Evolutionary conservation across 2,329 filamentous ascomycete genomes (phyloP).

Genomic region (Ophiostoma ulmi): DNA sequence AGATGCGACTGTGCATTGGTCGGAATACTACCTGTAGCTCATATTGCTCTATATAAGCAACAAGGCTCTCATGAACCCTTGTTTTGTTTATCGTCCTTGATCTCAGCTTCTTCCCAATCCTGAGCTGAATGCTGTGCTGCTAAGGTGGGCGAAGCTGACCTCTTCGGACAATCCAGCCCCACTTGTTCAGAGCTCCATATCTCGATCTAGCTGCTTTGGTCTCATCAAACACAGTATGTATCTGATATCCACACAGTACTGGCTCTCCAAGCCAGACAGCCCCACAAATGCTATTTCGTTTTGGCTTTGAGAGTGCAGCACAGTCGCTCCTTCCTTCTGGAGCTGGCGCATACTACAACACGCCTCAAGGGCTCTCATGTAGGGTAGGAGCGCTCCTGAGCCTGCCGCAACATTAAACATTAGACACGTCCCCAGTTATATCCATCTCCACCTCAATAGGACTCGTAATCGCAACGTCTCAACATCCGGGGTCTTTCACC

Average conservation of each 20-base stretch:
- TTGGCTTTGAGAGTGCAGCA: background rate
- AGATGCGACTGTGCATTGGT: background rate
- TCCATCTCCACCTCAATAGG: slow-evolving; percentile 8
- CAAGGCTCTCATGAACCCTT: background rate
- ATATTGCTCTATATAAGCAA: background rate
- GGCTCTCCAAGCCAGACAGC: background rate
- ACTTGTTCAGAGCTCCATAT: background rate
- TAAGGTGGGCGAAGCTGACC: background rate
- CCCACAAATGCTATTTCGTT: slow-evolving; percentile 9
- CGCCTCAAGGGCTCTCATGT: too few relatives aligned
- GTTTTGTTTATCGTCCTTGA: background rate
- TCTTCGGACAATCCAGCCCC: background rate
- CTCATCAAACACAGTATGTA: background rate
- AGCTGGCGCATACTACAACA: background rate
- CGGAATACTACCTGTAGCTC: background rate
- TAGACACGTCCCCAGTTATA: slow-evolving; percentile 5
- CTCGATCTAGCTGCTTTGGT: slow-evolving; percentile 5
- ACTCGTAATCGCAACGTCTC: slow-evolving; percentile 22
- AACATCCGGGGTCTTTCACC: slow-evolving; percentile 15
- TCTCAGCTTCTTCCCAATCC: background rate
- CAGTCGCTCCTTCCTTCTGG: slow-evolving; percentile 3
- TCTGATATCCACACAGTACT: background rate
- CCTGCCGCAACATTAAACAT: background rate
- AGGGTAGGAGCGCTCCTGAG: background rate
- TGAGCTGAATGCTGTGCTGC: background rate